Evolutionary conservation across 805 yeast genomes (phyloP).

Genomic region (Millerago galiae): DNA sequence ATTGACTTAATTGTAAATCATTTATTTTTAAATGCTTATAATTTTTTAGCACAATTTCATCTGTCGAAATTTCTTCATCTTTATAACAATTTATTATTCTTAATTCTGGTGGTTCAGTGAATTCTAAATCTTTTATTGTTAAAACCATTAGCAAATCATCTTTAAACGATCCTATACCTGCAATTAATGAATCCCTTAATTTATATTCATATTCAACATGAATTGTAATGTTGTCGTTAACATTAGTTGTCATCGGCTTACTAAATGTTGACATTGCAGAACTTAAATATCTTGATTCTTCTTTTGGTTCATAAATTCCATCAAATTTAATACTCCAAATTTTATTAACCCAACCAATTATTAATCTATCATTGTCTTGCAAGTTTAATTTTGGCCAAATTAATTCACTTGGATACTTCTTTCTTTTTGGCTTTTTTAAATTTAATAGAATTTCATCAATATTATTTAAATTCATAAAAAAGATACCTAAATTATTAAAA

Average conservation of each 20-base stretch:
- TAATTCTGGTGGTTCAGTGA: slow-evolving; percentile 59
- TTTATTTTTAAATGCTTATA: slow-evolving; percentile 61
- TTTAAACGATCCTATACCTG: slow-evolving; percentile 73
- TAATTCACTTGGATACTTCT: slow-evolving; percentile 57
- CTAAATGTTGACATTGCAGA: slow-evolving; percentile 39
- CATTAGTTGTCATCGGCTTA: slow-evolving; percentile 32
- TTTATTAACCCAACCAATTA: slow-evolving; percentile 79
- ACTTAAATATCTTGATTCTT: slow-evolving; percentile 14
- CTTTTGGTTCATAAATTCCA: slow-evolving; percentile 7
- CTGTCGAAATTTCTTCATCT: slow-evolving; percentile 72
- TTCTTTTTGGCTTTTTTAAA: slow-evolving; percentile 49
- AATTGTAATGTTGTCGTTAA: slow-evolving; percentile 33
- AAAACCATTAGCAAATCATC: slow-evolving; percentile 64
- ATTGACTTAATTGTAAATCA: slow-evolving; percentile 66
- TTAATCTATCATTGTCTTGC: slow-evolving; percentile 57
- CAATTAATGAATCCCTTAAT: slow-evolving; percentile 42
- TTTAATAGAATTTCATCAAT: slow-evolving; percentile 38
- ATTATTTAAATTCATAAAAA: slow-evolving; percentile 53
- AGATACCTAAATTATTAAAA: slow-evolving; percentile 80
- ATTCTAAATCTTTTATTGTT: slow-evolving; percentile 35
- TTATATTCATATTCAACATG: slow-evolving; percentile 35
- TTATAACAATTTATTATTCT: slow-evolving; percentile 56
- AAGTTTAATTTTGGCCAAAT: slow-evolving; percentile 75
- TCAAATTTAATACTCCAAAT: slow-evolving; percentile 63
- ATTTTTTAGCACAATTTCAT: slow-evolving; percentile 63